Conservation (phyloP, 106 monocot species). For the Chionographis japonica region DNA sequence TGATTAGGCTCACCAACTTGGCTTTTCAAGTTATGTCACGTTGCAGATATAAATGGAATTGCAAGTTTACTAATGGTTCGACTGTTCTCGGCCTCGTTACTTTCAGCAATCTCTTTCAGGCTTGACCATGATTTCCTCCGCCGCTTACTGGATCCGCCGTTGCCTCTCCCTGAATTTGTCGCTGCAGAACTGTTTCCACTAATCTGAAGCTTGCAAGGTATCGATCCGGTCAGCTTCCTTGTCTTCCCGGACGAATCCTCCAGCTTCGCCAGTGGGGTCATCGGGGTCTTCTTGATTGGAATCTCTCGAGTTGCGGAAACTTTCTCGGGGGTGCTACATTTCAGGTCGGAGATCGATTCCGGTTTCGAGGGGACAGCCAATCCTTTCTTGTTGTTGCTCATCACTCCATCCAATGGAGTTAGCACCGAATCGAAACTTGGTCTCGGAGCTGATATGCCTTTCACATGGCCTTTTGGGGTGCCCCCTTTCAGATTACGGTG, state of each 20-base stretch:
- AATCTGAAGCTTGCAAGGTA: not conserved
- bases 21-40: not conserved
- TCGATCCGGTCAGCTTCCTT: constrained; percentile 6
- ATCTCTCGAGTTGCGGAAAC: not conserved
- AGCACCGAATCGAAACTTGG: not conserved
- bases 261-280: not conserved
- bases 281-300: constrained; percentile 3
- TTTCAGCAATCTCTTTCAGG: constrained; percentile 39
- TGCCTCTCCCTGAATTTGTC: not conserved
- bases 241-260: constrained; percentile 1
- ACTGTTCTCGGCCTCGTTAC: constrained; percentile 20
- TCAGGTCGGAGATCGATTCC: not conserved
- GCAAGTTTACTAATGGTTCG: constrained; percentile 21
- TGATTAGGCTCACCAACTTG: not conserved
- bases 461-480: constrained; percentile 31
- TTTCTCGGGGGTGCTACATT: not conserved
- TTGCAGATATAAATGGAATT: constrained; percentile 39
- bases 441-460: constrained; percentile 27
- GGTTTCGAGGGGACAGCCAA: not conserved
- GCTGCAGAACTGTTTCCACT: not conserved
- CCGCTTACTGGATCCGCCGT: constrained; percentile 29
- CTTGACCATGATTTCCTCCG: constrained; percentile 46
- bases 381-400: not conserved
- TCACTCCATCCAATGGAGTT: not conserved
- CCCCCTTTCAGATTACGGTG: constrained; percentile 40